Evolutionary conservation across 768 basidiomycete genomes (phyloP), one percentile per base, ranked within the genome.

Genomic region (Cubamyces sp.): DNA sequence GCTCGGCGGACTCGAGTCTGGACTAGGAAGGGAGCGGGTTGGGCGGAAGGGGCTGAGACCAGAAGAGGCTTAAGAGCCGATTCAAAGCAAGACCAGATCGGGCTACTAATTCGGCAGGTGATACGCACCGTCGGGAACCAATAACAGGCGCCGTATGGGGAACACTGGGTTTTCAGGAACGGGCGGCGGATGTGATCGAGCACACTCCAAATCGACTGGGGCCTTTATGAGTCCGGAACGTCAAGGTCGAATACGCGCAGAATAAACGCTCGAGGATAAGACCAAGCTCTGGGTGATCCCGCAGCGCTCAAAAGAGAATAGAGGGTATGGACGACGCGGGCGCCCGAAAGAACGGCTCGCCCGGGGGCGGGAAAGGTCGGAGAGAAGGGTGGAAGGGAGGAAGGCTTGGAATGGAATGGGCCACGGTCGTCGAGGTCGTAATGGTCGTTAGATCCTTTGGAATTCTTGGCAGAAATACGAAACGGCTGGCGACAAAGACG

Each of bases 101-200:
- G 56, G 57, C 47, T 30, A 54, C 62, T 18, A 57, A 64, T 39
- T 42, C 54, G 66, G 66, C n/a, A 67, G 55, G 60, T 39, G 66
- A 47, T 23, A 64, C 66, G 58, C 55, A 64, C 62, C 41, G 43
- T 50, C 21, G 62, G 28, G 48, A 57, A n/a, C 55, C 61, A 57
- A 59, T 63, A 54, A 54, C 59, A 48, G 50, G 34, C 40, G 41
- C 19, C 46, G 50, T 53, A 60, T 63, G 54, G 43, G 50, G 40
- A 40, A 42, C 34, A 50, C 50, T 60, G 37, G 41, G 47, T 42
- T 60, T 54, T 57, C 61, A 67, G 66, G 63, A 53, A 67, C 66
- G 51, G 46, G 46, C 49, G 51, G 62, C 65, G 65, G 65, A 61
- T 48, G 65, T 64, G 65, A 66, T 66, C 65, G 65, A 65, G 57